phyloP scores from a whole-genome alignment of 2,329 filamentous ascomycete species.

The Elsinoe perseae region DNA sequence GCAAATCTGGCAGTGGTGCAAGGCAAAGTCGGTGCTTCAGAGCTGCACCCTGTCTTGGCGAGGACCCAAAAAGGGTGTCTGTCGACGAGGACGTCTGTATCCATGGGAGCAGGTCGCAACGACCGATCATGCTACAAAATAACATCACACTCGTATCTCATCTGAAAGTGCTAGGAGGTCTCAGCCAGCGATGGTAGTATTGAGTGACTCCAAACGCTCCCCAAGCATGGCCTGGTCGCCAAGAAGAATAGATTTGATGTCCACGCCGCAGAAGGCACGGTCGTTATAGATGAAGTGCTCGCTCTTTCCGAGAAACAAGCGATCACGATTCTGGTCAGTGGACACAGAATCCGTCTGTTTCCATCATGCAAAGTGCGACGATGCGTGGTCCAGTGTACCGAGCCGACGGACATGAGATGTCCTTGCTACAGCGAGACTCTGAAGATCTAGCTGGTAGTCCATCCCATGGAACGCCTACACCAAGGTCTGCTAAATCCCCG shows the following conservation, averaged over 20 bases:
- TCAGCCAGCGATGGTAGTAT: too few species aligned
- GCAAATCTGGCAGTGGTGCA: too few species aligned
- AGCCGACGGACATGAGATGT: background rate
- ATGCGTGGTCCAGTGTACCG: background rate
- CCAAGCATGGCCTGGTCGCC: background rate
- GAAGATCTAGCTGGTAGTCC: too few species aligned
- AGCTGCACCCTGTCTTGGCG: too few species aligned
- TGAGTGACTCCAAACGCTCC: too few species aligned
- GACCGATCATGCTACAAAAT: too few species aligned
- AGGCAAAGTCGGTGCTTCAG: too few species aligned
- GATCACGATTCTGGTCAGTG: background rate
- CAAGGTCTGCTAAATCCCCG: constrained; percentile 9
- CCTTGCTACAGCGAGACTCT: background rate
- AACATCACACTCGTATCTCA: background rate
- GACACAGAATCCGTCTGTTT: background rate
- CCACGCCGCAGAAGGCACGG: background rate
- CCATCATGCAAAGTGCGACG: background rate
- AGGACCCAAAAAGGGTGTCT: too few species aligned
- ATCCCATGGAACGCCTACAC: background rate
- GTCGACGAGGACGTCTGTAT: too few species aligned
- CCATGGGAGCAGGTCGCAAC: too few species aligned
- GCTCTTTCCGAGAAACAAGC: background rate
- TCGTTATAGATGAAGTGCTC: background rate
- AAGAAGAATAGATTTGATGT: background rate
- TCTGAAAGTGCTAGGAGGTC: background rate